These are phyloP conservation scores for Chrysoporthe austroafricana DNA, from an alignment of 2,329 filamentous ascomycete species.

Conservation along the genomic window DNA sequence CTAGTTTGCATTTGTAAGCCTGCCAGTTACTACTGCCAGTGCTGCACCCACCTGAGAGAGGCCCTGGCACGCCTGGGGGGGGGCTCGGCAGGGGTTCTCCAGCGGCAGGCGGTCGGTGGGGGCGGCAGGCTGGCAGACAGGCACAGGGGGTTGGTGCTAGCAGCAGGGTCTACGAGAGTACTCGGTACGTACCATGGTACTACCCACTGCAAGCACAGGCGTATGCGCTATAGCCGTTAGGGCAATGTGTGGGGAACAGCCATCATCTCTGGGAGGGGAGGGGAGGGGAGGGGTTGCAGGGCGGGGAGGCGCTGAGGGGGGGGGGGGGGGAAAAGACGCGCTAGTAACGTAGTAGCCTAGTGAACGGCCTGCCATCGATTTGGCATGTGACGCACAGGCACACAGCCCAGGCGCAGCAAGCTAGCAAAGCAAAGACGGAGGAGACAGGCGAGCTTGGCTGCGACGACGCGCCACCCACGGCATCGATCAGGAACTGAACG, in stretches of 20 bases:
- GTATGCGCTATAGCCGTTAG: neutral
- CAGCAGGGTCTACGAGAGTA: too few species aligned
- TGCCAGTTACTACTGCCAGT: too few species aligned
- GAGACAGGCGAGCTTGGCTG: constrained; percentile 9
- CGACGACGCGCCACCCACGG: constrained; percentile 20
- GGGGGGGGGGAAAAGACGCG: too few species aligned
- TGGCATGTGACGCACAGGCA: constrained; percentile 18
- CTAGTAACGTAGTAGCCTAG: too few species aligned
- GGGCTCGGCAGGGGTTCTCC: neutral
- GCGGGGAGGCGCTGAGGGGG: too few species aligned
- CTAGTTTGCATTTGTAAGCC: too few species aligned
- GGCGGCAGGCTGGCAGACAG: neutral
- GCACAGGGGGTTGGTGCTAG: too few species aligned
- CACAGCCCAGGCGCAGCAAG: neutral
- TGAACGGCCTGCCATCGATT: neutral
- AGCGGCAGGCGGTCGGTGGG: neutral
- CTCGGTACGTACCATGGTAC: too few species aligned
- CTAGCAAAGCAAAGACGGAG: neutral
- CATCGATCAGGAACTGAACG: neutral
- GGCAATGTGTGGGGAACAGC: neutral
- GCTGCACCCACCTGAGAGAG: too few species aligned
- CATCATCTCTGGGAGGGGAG: neutral
- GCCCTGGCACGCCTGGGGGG: too few species aligned
- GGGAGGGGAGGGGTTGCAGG: too few species aligned
- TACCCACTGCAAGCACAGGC: too few species aligned